These are phyloP conservation scores for Pisolithus microcarpus DNA, from an alignment of 768 basidiomycete genomes.

Conservation along the genomic window DNA sequence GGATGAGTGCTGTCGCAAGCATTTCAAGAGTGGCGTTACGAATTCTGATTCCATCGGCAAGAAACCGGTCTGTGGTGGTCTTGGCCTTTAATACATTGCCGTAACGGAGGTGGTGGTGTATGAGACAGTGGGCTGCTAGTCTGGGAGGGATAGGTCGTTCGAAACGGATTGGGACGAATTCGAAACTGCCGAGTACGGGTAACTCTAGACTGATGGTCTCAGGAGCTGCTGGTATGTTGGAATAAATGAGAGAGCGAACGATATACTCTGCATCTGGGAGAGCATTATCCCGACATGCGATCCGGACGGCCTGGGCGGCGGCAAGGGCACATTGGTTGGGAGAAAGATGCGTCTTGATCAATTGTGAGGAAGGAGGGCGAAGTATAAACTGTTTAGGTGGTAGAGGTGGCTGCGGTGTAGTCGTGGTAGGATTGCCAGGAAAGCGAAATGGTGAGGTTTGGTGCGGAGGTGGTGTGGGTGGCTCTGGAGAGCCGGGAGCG, in stretches of 20 bases:
- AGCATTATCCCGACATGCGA: slow-evolving; percentile 36
- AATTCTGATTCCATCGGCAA: slow-evolving; percentile 45
- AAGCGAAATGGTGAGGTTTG: neutral
- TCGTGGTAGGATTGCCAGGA: neutral
- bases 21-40: slow-evolving; percentile 44
- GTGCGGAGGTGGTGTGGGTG: neutral
- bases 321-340: slow-evolving; percentile 19
- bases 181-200: slow-evolving; percentile 20
- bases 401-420: neutral
- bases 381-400: neutral
- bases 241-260: slow-evolving; percentile 50
- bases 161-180: slow-evolving; percentile 42
- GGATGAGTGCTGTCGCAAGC: slow-evolving; percentile 20
- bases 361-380: neutral
- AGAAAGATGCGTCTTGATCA: slow-evolving; percentile 2
- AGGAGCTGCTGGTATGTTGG: slow-evolving; percentile 13
- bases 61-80: slow-evolving; percentile 43
- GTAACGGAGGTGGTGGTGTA: slow-evolving; percentile 56
- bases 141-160: slow-evolving; percentile 47
- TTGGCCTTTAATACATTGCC: slow-evolving; percentile 44
- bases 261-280: slow-evolving; percentile 48
- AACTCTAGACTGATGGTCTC: slow-evolving; percentile 8
- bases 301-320: slow-evolving; percentile 46
- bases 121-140: slow-evolving; percentile 53
- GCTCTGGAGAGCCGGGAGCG: neutral